Evolutionary conservation across 768 basidiomycete genomes (phyloP).

Genomic region (Suillus decipiens): DNA sequence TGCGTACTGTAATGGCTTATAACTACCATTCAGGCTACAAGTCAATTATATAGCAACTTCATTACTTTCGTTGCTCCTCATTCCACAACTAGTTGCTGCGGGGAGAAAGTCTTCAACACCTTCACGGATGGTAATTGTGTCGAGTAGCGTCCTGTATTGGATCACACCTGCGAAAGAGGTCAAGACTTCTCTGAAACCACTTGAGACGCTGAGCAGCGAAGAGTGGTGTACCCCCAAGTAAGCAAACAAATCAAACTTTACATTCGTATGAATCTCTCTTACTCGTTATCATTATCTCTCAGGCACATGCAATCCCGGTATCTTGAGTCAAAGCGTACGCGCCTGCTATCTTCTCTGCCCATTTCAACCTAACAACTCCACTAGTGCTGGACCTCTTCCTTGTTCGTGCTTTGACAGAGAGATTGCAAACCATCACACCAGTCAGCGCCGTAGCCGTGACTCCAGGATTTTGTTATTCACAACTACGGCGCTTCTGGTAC

Average conservation of each 20-base stretch:
- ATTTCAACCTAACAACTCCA: neutral
- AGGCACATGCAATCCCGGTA: slow-evolving; percentile 28
- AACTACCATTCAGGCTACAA: slow-evolving; percentile 28
- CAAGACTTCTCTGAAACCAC: slow-evolving; percentile 20
- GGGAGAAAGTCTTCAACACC: slow-evolving; percentile 24
- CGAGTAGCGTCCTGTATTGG: slow-evolving; percentile 32
- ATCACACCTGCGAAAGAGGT: slow-evolving; percentile 22
- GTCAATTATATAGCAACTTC: slow-evolving; percentile 37
- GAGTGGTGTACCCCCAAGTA: slow-evolving; percentile 24
- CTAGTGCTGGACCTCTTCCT: slow-evolving; percentile 36
- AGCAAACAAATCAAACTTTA: slow-evolving; percentile 4
- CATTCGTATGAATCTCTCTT: neutral
- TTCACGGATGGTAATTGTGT: slow-evolving; percentile 32
- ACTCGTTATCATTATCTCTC: neutral
- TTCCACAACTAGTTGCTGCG: slow-evolving; percentile 33
- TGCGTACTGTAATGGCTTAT: neutral
- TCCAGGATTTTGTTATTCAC: slow-evolving; percentile 36
- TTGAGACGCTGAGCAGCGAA: slow-evolving; percentile 26
- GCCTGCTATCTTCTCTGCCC: neutral
- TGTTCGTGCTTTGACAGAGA: slow-evolving; percentile 26
- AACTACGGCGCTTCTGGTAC: slow-evolving; percentile 17
- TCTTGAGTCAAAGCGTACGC: slow-evolving; percentile 28
- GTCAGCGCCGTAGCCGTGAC: slow-evolving; percentile 27
- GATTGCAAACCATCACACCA: slow-evolving; percentile 20
- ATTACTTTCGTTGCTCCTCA: slow-evolving; percentile 33